Base-by-base conservation (phyloP, 768 basidiomycete genomes). In the Glaciozyma antarctica region DNA sequence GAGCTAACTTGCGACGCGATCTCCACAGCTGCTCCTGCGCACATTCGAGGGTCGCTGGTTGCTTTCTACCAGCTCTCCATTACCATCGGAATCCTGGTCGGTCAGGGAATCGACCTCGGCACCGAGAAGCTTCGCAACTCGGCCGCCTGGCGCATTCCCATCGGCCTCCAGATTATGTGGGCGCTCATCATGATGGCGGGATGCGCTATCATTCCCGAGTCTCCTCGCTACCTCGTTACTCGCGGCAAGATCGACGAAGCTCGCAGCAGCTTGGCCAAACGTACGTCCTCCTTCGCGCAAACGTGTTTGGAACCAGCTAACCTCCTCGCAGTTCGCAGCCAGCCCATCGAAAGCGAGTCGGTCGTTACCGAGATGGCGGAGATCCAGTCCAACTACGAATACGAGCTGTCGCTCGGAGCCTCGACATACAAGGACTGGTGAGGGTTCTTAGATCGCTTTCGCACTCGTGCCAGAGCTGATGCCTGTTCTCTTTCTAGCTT, bases 161-260 rank as follows among this genome's bases (percentile, higher is more conserved):
- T 86, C 2, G 84, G 76, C 4, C 63, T 88, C 8, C 88, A 89
- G 72, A 78, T 85, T 45, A 52, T 81, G 5, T 76, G 84, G 61
- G 73, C 89, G 58, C 78, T 83, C 61, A 84, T 86, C 73, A 78
- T 89, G 5, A 19, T 53, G 19, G 22, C 13, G 13, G 52, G 52
- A 3, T 28, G 32, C 32, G 32, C 32, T 32, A 9, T 32, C 32
- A 32, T 32, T 9, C 88, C 88, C 3, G 88, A 90, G 76, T 86
- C 86, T 56, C 88, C 84, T 13, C 81, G 88, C 22, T 86, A 88
- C 67, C 78, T 88, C 51, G 77, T 90, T n/a, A 78, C 81, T 30
- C 79, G 79, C 67, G 83, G 83, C 10, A 75, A 81, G 51, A 76
- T 80, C 64, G 80, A 77, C 0, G 77, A 75, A 30, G 52, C 26